phyloP scores from a whole-genome alignment of 2,329 filamentous ascomycete species.

The Venturia nashicola region DNA sequence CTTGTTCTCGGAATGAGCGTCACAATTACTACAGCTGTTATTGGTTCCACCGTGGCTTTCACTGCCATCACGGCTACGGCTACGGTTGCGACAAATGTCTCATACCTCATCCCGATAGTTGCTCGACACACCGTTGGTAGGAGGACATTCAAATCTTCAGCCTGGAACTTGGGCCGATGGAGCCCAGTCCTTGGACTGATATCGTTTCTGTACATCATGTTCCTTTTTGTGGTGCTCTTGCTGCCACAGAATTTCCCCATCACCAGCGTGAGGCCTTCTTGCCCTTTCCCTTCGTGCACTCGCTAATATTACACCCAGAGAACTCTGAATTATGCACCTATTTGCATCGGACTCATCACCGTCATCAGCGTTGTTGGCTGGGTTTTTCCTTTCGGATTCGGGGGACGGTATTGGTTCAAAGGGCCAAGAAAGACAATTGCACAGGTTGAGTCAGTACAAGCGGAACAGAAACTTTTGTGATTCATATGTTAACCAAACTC shows the following conservation, averaged over 20 bases:
- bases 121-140: constrained; percentile 27
- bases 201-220: constrained; percentile 22
- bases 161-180: constrained; percentile 23
- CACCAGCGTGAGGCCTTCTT: constrained; percentile 13
- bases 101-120: constrained; percentile 27
- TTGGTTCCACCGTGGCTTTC: constrained; percentile 26
- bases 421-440: constrained; percentile 26
- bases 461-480: background rate
- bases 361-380: constrained; percentile 24
- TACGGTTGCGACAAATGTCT: constrained; percentile 27
- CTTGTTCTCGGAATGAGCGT: constrained; percentile 22
- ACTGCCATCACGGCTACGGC: constrained; percentile 26
- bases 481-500: background rate
- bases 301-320: constrained; percentile 7
- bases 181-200: constrained; percentile 18
- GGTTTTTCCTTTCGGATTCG: constrained; percentile 22
- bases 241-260: constrained; percentile 29
- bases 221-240: constrained; percentile 24
- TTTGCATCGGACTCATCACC: constrained; percentile 26
- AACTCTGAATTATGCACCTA: constrained; percentile 29
- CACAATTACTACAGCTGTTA: constrained; percentile 24
- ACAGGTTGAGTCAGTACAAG: constrained; percentile 10
- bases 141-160: constrained; percentile 22
- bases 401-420: constrained; percentile 25
- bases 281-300: background rate